Percentiles rank a stretch among this genome's conserved stretches.
phyloP scores from a whole-genome alignment of 1,284 basidiomycete genomes.

The Takashimella koratensis region DNA sequence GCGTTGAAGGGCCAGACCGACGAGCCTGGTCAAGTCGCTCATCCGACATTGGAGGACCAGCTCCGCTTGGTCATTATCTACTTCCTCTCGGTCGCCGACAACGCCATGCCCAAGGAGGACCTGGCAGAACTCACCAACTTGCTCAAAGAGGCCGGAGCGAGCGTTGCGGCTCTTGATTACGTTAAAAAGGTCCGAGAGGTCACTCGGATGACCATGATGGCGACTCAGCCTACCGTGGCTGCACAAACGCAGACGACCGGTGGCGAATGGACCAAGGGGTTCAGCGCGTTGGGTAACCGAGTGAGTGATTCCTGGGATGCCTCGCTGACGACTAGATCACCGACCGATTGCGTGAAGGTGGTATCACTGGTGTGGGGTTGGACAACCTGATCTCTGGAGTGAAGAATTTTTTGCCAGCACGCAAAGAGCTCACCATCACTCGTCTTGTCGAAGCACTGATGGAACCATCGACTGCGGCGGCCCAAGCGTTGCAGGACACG shows the following conservation, averaged over 20 bases:
- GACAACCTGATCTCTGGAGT: constrained; percentile 97
- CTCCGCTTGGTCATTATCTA: constrained; percentile 90
- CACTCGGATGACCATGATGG: constrained; percentile 79
- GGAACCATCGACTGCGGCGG: constrained; percentile 88
- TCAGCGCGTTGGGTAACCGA: constrained; percentile 84
- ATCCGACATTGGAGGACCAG: constrained; percentile 71
- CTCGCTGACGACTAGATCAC: constrained; percentile 56
- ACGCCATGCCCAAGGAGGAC: constrained; percentile 77
- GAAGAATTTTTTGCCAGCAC: constrained; percentile 94
- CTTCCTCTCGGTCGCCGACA: constrained; percentile 82
- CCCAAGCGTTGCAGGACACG: constrained; percentile 89
- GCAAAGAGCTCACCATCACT: constrained; percentile 90
- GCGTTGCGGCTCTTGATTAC: constrained; percentile 84
- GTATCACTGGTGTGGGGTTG: constrained; percentile 59
- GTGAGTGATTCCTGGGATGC: constrained; percentile 52
- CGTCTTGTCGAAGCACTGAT: constrained; percentile 92
- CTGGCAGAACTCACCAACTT: constrained; percentile 82
- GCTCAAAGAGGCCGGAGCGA: constrained; percentile 71
- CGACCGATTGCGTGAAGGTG: constrained; percentile 88
- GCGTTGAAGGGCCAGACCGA: constrained; percentile 55
- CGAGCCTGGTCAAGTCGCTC: constrained; percentile 57
- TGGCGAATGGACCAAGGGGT: constrained; percentile 66
- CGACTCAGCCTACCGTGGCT: constrained; percentile 67
- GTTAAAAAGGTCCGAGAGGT: constrained; percentile 90
- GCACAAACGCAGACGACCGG: constrained; percentile 49